These are phyloP conservation scores for Pyrenula massariospora DNA, from an alignment of 495 filamentous ascomycete genomes.

Conservation along the genomic window DNA sequence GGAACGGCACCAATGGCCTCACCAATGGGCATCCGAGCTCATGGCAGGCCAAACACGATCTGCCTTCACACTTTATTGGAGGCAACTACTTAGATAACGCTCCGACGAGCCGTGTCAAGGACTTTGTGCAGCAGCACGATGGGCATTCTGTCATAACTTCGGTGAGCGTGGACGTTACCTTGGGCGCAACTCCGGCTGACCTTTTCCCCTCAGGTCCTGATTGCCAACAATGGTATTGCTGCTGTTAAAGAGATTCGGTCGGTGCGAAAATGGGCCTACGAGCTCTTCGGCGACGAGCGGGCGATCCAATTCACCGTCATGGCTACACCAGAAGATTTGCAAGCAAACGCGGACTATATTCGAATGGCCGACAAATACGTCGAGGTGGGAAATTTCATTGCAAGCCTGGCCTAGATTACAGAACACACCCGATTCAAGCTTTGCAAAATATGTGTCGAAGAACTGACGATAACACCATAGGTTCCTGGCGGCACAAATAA, in stretches of 20 bases:
- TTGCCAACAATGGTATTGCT: conserved; percentile 99
- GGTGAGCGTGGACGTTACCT: conserved; percentile 38
- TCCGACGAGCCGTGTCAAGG: conserved; percentile 70
- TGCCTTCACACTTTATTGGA: conserved; percentile 90
- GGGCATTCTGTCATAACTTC: conserved; percentile 97
- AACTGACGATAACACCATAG: too few species aligned
- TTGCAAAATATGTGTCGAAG: not conserved
- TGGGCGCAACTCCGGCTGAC: not conserved
- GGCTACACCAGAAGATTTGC: conserved; percentile 98
- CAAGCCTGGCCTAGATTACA: not conserved
- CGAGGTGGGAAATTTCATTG: conserved; percentile 45
- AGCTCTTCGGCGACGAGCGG: conserved; percentile 94
- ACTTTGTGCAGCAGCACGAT: conserved; percentile 80
- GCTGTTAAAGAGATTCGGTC: conserved; percentile 98
- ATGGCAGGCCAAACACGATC: conserved; percentile 63
- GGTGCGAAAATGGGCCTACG: conserved; percentile 99
- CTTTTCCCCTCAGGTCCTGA: conserved; percentile 61
- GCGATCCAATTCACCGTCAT: conserved; percentile 99
- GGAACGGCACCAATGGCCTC: conserved; percentile 9
- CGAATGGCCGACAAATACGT: conserved; percentile 99
- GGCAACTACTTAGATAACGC: conserved; percentile 78
- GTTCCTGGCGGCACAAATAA: conserved; percentile 98
- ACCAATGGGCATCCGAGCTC: conserved; percentile 44
- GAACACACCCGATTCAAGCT: not conserved
- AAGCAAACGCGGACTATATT: conserved; percentile 98